These are phyloP conservation scores for Globisporangium rhizosaccharum DNA, from an alignment of 352 stramenopile genomes.

Conservation along the genomic window DNA sequence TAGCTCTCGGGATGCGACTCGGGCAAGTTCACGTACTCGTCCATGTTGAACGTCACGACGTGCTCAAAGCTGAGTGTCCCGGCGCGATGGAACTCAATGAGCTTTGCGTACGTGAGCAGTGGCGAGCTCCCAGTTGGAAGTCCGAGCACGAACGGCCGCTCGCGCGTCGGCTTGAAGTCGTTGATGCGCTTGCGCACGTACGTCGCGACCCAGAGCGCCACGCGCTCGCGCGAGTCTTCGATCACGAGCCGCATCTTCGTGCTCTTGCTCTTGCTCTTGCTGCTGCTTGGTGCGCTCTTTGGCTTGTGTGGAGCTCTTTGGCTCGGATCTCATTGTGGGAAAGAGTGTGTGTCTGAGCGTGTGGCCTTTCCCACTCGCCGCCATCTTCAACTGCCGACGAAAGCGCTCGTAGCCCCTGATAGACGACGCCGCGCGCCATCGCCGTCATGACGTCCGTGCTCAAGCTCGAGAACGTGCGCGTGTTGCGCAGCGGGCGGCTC, in stretches of 20 bases:
- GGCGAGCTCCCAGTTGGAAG: conserved; percentile 86
- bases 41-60: conserved; percentile 91
- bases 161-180: conserved; percentile 66
- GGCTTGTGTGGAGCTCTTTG: not conserved
- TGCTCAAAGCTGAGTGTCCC: conserved; percentile 66
- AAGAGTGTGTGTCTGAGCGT: no score
- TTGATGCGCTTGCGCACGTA: conserved; percentile 81
- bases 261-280: not conserved
- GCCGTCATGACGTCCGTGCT: conserved; percentile 18
- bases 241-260: conserved; percentile 79
- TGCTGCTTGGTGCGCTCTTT: not conserved
- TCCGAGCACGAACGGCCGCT: conserved; percentile 79
- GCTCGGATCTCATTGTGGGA: no score
- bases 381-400: not conserved
- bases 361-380: not conserved
- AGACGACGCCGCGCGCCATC: not conserved
- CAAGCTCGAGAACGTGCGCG: conserved; percentile 57
- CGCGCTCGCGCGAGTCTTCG: conserved; percentile 56
- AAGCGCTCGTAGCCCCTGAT: not conserved
- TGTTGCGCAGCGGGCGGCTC: conserved; percentile 43
- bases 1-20: conserved; percentile 84
- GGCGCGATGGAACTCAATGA: conserved; percentile 64
- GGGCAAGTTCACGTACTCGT: conserved; percentile 82
- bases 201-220: conserved; percentile 73
- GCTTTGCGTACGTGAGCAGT: conserved; percentile 70